Evolutionary conservation across 495 filamentous ascomycete species (phyloP).

Genomic region (Penicillium pulvis): DNA sequence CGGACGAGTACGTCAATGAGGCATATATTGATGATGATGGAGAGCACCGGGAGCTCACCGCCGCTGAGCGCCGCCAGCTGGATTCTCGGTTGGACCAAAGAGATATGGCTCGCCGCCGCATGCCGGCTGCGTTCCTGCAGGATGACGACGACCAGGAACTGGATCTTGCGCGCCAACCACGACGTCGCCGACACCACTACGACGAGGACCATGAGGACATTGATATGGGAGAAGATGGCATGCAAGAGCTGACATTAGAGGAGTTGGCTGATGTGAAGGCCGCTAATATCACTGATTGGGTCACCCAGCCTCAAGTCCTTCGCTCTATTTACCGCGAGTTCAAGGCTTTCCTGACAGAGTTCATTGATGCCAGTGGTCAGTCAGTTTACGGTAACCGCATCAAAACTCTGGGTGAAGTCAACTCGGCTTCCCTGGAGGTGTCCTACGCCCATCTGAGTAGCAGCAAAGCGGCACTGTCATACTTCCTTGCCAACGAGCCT

Average conservation of each 20-base stretch:
- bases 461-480: slow-evolving; percentile 93
- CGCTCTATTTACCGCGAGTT: slow-evolving; percentile 94
- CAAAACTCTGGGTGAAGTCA: slow-evolving; percentile 90
- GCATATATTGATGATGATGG: slow-evolving; percentile 79
- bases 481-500: slow-evolving; percentile 95
- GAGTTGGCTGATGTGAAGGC: slow-evolving; percentile 93
- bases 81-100: slow-evolving; percentile 81
- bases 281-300: slow-evolving; percentile 89
- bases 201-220: slow-evolving; percentile 90
- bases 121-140: slow-evolving; percentile 82
- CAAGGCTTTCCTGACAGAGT: slow-evolving; percentile 95
- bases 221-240: slow-evolving; percentile 86
- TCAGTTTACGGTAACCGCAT: slow-evolving; percentile 96
- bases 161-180: slow-evolving; percentile 79
- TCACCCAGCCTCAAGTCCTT: slow-evolving; percentile 85
- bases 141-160: slow-evolving; percentile 86
- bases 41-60: slow-evolving; percentile 73
- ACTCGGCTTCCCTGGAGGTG: slow-evolving; percentile 94
- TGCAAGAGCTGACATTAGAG: slow-evolving; percentile 93
- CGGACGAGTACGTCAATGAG: slow-evolving; percentile 65
- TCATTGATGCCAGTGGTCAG: slow-evolving; percentile 79
- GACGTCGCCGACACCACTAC: slow-evolving; percentile 80
- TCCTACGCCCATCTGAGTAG: slow-evolving; percentile 89
- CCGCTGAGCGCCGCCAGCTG: slow-evolving; percentile 70
- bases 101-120: slow-evolving; percentile 73